Conservation (phyloP, 2,329 filamentous ascomycete species). For the Hirsutella minnesotensis region DNA sequence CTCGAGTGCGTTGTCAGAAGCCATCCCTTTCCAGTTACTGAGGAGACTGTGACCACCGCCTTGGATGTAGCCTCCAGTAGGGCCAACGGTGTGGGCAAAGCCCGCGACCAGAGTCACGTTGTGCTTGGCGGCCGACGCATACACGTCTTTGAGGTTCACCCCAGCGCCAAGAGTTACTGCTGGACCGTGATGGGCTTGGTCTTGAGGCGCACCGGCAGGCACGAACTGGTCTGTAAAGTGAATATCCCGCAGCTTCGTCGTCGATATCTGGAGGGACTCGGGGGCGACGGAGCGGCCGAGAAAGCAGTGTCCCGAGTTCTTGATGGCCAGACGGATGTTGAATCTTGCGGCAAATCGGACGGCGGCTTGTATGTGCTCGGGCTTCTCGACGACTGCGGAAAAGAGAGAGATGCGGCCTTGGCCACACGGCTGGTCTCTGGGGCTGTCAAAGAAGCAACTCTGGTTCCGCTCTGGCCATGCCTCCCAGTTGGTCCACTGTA, state of each 20-base stretch:
- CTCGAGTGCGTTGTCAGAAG: slow-evolving; percentile 23
- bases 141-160: slow-evolving; percentile 13
- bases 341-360: slow-evolving; percentile 21
- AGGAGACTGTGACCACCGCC: slow-evolving; percentile 20
- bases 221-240: slow-evolving; percentile 14
- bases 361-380: slow-evolving; percentile 21
- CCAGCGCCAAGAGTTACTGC: slow-evolving; percentile 18
- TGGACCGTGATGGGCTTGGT: slow-evolving; percentile 1
- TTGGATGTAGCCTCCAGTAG: slow-evolving; percentile 18
- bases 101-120: slow-evolving; percentile 15
- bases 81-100: slow-evolving; percentile 15
- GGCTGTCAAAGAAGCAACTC: slow-evolving; percentile 21
- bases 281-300: slow-evolving; percentile 18
- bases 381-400: slow-evolving; percentile 19
- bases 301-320: slow-evolving; percentile 25
- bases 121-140: slow-evolving; percentile 8
- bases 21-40: slow-evolving; percentile 19
- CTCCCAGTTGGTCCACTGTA: slow-evolving; percentile 26
- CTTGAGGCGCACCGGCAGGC: neutral
- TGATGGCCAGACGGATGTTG: slow-evolving; percentile 19
- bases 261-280: slow-evolving; percentile 22
- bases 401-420: slow-evolving; percentile 24
- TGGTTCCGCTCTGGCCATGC: slow-evolving; percentile 21
- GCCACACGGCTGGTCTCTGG: slow-evolving; percentile 12
- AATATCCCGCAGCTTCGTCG: slow-evolving; percentile 17